Percentiles rank a stretch among this genome's conserved stretches.
phyloP scores from a whole-genome alignment of 768 basidiomycete species.

The Mycena latifolia region DNA sequence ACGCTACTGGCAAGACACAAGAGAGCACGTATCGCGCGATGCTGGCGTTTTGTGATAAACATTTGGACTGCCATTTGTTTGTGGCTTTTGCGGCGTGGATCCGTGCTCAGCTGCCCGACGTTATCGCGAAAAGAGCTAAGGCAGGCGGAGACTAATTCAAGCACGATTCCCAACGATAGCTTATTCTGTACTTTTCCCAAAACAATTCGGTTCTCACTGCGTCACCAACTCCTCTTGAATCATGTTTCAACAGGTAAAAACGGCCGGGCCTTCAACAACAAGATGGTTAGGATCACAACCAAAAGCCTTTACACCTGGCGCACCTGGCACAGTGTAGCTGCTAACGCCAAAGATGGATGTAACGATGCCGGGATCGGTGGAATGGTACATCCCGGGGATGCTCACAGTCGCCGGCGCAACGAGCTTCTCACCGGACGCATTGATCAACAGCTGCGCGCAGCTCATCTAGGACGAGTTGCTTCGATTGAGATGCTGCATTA shows the following conservation, averaged over 20 bases:
- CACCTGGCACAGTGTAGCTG: slow-evolving; percentile 36
- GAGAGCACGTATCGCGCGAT: slow-evolving; percentile 42
- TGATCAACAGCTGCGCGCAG: slow-evolving; percentile 42
- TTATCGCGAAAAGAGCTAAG: not conserved
- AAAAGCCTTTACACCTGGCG: slow-evolving; percentile 21
- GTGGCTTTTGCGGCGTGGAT: slow-evolving; percentile 46
- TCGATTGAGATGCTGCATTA: not conserved
- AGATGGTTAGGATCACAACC: not conserved
- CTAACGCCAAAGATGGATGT: slow-evolving; percentile 44
- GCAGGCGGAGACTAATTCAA: not conserved
- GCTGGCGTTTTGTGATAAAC: slow-evolving; percentile 43
- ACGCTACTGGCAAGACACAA: slow-evolving; percentile 39
- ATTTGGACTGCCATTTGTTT: slow-evolving; percentile 43
- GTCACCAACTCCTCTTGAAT: no score
- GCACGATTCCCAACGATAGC: not conserved
- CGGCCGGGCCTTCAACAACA: slow-evolving; percentile 47
- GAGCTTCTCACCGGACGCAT: slow-evolving; percentile 23
- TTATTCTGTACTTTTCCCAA: not conserved
- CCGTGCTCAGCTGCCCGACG: slow-evolving; percentile 23
- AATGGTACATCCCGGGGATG: slow-evolving; percentile 45
- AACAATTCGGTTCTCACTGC: not conserved
- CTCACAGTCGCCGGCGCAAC: slow-evolving; percentile 36
- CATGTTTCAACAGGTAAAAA: slow-evolving; percentile 48
- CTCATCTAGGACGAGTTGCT: slow-evolving; percentile 43
- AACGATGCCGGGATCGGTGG: slow-evolving; percentile 47